These are phyloP conservation scores for Bocquillonia castaneifolia DNA, from an alignment of 441 rosid species.

Conservation along the genomic window DNA sequence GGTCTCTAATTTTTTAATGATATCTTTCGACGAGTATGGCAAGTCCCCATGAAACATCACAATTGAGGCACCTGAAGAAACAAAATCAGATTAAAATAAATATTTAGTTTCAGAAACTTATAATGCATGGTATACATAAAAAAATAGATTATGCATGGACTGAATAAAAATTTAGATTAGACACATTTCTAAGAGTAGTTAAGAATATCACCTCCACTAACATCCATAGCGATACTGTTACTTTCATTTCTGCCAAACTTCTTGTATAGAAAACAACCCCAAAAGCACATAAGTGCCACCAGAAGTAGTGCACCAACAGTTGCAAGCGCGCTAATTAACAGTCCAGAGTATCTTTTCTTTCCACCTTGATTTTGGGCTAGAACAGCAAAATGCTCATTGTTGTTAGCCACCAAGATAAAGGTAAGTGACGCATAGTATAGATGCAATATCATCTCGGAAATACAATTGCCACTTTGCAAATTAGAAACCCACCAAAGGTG, in stretches of 20 bases:
- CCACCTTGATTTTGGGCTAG: conserved; percentile 59
- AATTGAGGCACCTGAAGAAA: conserved; percentile 78
- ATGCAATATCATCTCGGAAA: conserved; percentile 9
- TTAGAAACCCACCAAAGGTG: not conserved
- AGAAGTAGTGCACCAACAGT: conserved; percentile 91
- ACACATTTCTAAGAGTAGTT: conserved; percentile 12
- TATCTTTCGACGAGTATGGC: conserved; percentile 93
- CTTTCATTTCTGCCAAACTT: conserved; percentile 84
- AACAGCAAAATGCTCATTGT: conserved; percentile 22
- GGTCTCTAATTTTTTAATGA: conserved; percentile 75
- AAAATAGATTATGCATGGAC: too few species aligned
- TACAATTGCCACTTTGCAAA: not conserved
- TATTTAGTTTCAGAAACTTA: conserved; percentile 18
- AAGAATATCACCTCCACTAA: conserved; percentile 66
- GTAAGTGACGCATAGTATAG: conserved; percentile 2
- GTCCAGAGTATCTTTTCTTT: conserved; percentile 72
- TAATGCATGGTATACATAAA: not conserved
- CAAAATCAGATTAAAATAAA: conserved; percentile 12
- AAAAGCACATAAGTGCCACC: conserved; percentile 98
- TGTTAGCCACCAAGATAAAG: conserved; percentile 15
- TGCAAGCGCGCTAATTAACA: conserved; percentile 88
- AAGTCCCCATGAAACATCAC: conserved; percentile 98
- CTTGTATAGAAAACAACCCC: conserved; percentile 98
- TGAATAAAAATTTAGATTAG: too few species aligned
- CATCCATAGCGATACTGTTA: conserved; percentile 77